Evolutionary conservation across 495 filamentous ascomycete genomes (phyloP), one percentile per base, ranked within the genome.

Genomic region (Aspergillus asperescens): DNA sequence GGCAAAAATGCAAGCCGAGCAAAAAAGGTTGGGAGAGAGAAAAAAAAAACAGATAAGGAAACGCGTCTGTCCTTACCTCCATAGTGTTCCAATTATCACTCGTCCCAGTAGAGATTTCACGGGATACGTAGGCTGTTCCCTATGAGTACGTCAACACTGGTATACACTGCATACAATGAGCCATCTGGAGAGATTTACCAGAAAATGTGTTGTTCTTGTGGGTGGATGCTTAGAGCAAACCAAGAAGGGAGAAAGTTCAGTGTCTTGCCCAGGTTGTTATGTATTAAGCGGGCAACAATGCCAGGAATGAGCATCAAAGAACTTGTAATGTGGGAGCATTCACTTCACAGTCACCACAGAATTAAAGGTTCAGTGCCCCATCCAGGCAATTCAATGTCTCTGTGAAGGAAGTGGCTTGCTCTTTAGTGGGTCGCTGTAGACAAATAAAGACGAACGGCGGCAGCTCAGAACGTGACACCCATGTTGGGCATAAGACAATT

Each of bases 61-160:
- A 48, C 32, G 27, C 22, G 18, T 47, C 29, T 35, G n/a, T n/a
- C 12, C 52, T 51, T 59, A 59, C 56, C 52, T 59, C 56, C 56
- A 59, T 59, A 4, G 19, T 7, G 44, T 47, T 7, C 29, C 7
- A 2, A 16, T 16, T 22, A 35, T 23, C 16, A 15, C 18, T 19
- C 7, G 45, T 43, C 12, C 20, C 16, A 31, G 6, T 19, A n/a
- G n/a, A n/a, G 18, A 50, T n/a, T 7, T n/a, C 4, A 19, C 23
- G 31, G 18, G 43, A 44, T 48, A 50, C 7, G 19, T 12, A 22
- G 22, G 5, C 20, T 31, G 34, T 34, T n/a, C 13, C 40, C 18
- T 32, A 19, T 13, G 5, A 22, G 25, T 19, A 29, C 15, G 32
- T 53, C 32, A 54, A 31, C 34, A 7, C n/a, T 45, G 8, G n/a